phyloP scores from a whole-genome alignment of 2,329 filamentous ascomycete genomes.

The Dothiorella sarmentorum region DNA sequence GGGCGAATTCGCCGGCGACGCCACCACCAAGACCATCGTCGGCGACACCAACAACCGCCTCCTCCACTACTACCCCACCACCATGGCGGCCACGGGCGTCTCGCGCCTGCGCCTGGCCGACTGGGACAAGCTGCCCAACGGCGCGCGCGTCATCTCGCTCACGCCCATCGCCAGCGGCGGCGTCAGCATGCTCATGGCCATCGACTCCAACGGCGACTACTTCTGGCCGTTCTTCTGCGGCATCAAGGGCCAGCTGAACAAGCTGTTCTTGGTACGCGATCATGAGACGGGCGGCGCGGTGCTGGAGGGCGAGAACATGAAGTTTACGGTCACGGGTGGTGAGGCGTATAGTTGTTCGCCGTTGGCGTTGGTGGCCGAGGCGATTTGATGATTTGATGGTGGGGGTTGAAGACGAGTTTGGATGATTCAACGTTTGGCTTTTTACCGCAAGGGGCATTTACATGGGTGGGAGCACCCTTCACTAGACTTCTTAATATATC shows the following conservation, averaged over 20 bases:
- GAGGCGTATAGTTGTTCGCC: conserved; percentile 18
- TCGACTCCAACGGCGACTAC: conserved; percentile 18
- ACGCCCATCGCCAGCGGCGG: conserved; percentile 5
- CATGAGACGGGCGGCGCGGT: background rate
- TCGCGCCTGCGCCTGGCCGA: conserved; percentile 21
- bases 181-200: conserved; percentile 16
- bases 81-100: conserved; percentile 16
- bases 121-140: conserved; percentile 20
- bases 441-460: no score
- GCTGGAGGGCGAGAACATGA: conserved; percentile 9
- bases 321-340: conserved; percentile 22
- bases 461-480: no score
- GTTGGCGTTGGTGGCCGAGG: conserved; percentile 9
- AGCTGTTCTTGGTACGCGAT: conserved; percentile 21
- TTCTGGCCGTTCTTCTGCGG: conserved; percentile 21
- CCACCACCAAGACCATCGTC: conserved; percentile 7
- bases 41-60: background rate
- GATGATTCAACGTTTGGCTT: no score
- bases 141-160: conserved; percentile 17
- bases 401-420: background rate
- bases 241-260: conserved; percentile 18
- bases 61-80: conserved; percentile 19
- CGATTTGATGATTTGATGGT: background rate
- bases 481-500: no score
- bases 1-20: background rate